These are phyloP conservation scores for Onygena corvina DNA, from an alignment of 2,329 filamentous ascomycete genomes.

Conservation along the genomic window DNA sequence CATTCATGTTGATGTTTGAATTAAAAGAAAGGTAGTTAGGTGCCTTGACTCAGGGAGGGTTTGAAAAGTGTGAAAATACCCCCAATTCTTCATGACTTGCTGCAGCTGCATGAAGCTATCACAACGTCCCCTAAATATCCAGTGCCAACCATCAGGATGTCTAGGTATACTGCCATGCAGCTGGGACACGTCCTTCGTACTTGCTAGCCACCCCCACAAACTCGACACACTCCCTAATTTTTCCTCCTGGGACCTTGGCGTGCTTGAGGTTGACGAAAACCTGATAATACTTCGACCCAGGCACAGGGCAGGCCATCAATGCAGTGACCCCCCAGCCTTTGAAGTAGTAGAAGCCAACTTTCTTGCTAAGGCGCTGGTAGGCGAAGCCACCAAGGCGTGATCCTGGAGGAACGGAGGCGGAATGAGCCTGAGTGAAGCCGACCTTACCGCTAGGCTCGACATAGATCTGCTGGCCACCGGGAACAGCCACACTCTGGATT, in stretches of 20 bases:
- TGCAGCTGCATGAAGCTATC: too few species aligned
- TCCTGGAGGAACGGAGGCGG: slow-evolving; percentile 40
- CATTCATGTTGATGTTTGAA: too few species aligned
- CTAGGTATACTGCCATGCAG: slow-evolving; percentile 35
- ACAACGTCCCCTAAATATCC: too few species aligned
- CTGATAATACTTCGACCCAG: slow-evolving; percentile 25
- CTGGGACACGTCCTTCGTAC: slow-evolving; percentile 17
- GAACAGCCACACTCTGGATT: slow-evolving; percentile 41
- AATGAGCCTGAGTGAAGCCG: slow-evolving; percentile 47
- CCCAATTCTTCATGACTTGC: too few species aligned
- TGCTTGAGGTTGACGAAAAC: slow-evolving; percentile 33
- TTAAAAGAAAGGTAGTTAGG: not conserved
- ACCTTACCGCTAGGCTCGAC: slow-evolving; percentile 44
- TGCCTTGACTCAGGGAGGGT: too few species aligned
- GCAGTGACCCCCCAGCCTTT: slow-evolving; percentile 27
- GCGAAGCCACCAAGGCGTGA: slow-evolving; percentile 42
- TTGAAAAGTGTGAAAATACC: too few species aligned
- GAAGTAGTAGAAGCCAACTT: slow-evolving; percentile 24
- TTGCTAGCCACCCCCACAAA: slow-evolving; percentile 29
- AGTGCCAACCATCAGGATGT: not conserved
- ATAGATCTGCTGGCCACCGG: slow-evolving; percentile 53
- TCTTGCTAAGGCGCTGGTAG: slow-evolving; percentile 21
- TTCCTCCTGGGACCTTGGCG: slow-evolving; percentile 30
- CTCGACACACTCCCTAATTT: slow-evolving; percentile 28
- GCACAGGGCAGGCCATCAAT: slow-evolving; percentile 35